Percentiles rank a stretch among this genome's conserved stretches.
Evolutionary conservation across 768 basidiomycete genomes (phyloP).

Genomic region (Omphalotus guepiniiformis): DNA sequence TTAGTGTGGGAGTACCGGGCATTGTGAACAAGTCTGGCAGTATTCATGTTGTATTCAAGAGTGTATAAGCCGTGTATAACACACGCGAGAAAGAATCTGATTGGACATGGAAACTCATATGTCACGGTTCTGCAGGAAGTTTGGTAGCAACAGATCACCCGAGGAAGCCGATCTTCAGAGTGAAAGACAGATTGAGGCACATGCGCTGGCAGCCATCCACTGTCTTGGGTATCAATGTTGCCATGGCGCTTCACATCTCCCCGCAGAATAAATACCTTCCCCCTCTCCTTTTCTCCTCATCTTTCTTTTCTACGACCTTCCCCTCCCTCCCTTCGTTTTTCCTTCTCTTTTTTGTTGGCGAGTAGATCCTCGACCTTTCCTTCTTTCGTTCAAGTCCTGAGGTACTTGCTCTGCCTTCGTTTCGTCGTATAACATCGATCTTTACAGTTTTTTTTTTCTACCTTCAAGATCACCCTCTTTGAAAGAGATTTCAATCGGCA

Average conservation of each 20-base stretch:
- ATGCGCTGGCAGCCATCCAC: slow-evolving; percentile 1
- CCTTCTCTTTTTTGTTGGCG: too few species aligned
- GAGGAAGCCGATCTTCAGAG: background rate
- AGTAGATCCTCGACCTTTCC: slow-evolving; percentile 60
- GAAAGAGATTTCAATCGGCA: slow-evolving; percentile 56
- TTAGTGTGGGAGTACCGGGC: too few species aligned
- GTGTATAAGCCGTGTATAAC: too few species aligned
- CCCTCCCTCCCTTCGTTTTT: slow-evolving; percentile 42
- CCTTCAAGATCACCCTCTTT: slow-evolving; percentile 65
- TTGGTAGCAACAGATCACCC: too few species aligned
- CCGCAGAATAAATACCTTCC: slow-evolving; percentile 19
- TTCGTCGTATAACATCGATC: background rate
- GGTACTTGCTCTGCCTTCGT: slow-evolving; percentile 29
- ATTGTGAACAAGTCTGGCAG: too few species aligned
- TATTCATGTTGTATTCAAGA: too few species aligned
- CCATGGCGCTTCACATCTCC: slow-evolving; percentile 14
- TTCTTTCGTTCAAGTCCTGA: slow-evolving; percentile 50
- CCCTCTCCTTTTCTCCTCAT: slow-evolving; percentile 23
- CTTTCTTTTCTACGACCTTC: slow-evolving; percentile 15
- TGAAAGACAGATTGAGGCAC: too few species aligned
- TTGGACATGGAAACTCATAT: too few species aligned
- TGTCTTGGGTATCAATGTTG: slow-evolving; percentile 9
- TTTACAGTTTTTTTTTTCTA: too few species aligned
- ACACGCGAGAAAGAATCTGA: too few species aligned
- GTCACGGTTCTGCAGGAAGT: too few species aligned